Evolutionary conservation across 768 basidiomycete genomes (phyloP), one percentile per base, ranked within the genome.

Genomic region (Suillus ampliporus): DNA sequence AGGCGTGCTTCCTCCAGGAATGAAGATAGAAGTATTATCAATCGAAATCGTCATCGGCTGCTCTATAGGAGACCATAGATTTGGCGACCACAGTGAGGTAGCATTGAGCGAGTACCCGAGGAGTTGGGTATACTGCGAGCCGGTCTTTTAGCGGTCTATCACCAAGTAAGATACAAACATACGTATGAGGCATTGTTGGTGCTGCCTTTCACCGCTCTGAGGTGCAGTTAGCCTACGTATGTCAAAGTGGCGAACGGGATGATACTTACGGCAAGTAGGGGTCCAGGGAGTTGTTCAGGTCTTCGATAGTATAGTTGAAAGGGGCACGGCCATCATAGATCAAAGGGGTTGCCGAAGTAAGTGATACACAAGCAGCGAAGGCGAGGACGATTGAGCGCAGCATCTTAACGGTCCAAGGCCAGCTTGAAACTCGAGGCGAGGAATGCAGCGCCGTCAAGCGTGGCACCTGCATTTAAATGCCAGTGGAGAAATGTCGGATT

Each of bases 271-370:
- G 85, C 44, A 86, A 65, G 67, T 81, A 88, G 13, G 85, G 86
- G 10, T 82, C 84, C 9, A 71, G 74, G 2, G 82, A 84, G 3
- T 69, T 71, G 64, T 87, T 79, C 37, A 88, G 72, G 57, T 82
- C 78, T 11, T 74, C 70, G n/a, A 68, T 62, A 0, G 77, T 79
- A 60, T 84, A 77, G 47, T 77, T 78, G 57, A 77, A 78, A 0
- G 81, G 81, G 5, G 82, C 83, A 10, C 86, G 83, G 4, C 88
- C 85, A 65, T 87, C 85, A 67, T 79, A 87, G 19, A 88, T 72
- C 40, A 85, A 40, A 8, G 76, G 71, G 1, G 70, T 75, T 2
- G 77, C 75, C 9, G 37, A 58, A 11, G 51, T 35, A 21, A 53
- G 52, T 34, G 37, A 23, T 26, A 69, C 15, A 17, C 62, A 23